Conservation (phyloP, 306 rosid species). For the Oemleria cerasiformis region DNA sequence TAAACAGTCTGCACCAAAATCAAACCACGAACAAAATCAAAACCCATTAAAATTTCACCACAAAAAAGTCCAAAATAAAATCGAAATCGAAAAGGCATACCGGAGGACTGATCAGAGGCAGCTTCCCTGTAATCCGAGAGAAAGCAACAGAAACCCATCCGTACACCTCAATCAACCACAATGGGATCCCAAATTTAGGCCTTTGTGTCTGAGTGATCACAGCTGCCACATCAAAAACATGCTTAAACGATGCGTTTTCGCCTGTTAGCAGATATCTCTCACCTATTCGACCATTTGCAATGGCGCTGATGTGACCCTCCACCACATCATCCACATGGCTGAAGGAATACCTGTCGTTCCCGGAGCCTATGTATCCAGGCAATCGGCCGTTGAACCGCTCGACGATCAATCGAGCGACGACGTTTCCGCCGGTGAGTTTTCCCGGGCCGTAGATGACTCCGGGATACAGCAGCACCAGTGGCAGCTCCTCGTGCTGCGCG, state of each 20-base stretch:
- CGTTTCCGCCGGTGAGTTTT: slow-evolving; percentile 80
- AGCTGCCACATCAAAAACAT: slow-evolving; percentile 77
- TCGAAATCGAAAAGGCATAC: slow-evolving; percentile 35
- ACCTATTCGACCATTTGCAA: slow-evolving; percentile 63
- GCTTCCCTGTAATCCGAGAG: slow-evolving; percentile 62
- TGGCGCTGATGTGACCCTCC: slow-evolving; percentile 74
- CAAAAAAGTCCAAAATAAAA: background rate
- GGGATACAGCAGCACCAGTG: slow-evolving; percentile 68
- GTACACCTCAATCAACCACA: slow-evolving; percentile 69
- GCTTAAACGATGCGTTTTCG: slow-evolving; percentile 76
- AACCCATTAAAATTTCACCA: too few species aligned
- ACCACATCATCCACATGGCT: slow-evolving; percentile 87
- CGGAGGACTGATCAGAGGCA: slow-evolving; percentile 89
- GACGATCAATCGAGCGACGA: slow-evolving; percentile 57
- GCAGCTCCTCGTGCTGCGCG: slow-evolving; percentile 55
- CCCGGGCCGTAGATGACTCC: slow-evolving; percentile 92
- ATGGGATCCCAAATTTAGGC: slow-evolving; percentile 57
- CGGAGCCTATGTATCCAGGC: slow-evolving; percentile 80
- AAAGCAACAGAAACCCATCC: slow-evolving; percentile 61
- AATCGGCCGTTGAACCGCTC: slow-evolving; percentile 83
- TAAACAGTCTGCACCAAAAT: slow-evolving; percentile 59
- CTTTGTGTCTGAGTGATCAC: slow-evolving; percentile 51
- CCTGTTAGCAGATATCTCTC: slow-evolving; percentile 77
- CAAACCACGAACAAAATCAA: slow-evolving; percentile 4
- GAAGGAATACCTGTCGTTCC: slow-evolving; percentile 64